These are phyloP conservation scores for Spathaspora sp. DNA, from an alignment of 1,139 yeast genomes.

Conservation along the genomic window DNA sequence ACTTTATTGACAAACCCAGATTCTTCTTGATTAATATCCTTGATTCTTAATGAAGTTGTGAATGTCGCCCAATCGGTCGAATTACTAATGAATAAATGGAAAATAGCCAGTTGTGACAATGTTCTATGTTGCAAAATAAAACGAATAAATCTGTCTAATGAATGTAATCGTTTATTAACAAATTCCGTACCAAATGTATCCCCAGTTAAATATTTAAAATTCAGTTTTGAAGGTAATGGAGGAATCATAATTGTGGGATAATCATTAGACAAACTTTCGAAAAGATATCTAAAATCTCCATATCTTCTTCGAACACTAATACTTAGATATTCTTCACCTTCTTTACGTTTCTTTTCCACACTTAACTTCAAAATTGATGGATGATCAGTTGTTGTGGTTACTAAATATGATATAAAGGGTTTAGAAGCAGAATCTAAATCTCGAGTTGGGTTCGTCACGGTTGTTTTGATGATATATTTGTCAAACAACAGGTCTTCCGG, in stretches of 20 bases:
- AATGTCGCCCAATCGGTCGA: slow-evolving; percentile 83
- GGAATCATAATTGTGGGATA: slow-evolving; percentile 87
- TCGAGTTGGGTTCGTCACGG: slow-evolving; percentile 72
- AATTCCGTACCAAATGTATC: slow-evolving; percentile 82
- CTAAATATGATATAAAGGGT: slow-evolving; percentile 76
- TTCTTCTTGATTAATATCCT: slow-evolving; percentile 26
- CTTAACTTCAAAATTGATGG: slow-evolving; percentile 41
- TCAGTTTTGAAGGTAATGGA: slow-evolving; percentile 90
- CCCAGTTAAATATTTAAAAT: slow-evolving; percentile 92
- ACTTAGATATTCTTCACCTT: slow-evolving; percentile 26
- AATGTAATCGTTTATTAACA: slow-evolving; percentile 79
- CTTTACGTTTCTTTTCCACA: slow-evolving; percentile 14
- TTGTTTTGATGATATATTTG: slow-evolving; percentile 32
- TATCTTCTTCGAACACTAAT: slow-evolving; percentile 72
- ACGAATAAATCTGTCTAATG: slow-evolving; percentile 72
- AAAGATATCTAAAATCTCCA: slow-evolving; percentile 78
- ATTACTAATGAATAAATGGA: slow-evolving; percentile 72
- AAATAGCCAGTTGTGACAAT: slow-evolving; percentile 66
- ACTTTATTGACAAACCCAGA: slow-evolving; percentile 40
- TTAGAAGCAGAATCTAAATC: slow-evolving; percentile 75
- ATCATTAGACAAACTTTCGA: slow-evolving; percentile 71
- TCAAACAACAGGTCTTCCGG: slow-evolving; percentile 14
- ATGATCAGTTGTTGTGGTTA: slow-evolving; percentile 60
- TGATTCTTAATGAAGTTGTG: slow-evolving; percentile 58
- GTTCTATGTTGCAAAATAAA: slow-evolving; percentile 74